phyloP scores from a whole-genome alignment of 768 basidiomycete species.

The Hygrophorus pudorinus region DNA sequence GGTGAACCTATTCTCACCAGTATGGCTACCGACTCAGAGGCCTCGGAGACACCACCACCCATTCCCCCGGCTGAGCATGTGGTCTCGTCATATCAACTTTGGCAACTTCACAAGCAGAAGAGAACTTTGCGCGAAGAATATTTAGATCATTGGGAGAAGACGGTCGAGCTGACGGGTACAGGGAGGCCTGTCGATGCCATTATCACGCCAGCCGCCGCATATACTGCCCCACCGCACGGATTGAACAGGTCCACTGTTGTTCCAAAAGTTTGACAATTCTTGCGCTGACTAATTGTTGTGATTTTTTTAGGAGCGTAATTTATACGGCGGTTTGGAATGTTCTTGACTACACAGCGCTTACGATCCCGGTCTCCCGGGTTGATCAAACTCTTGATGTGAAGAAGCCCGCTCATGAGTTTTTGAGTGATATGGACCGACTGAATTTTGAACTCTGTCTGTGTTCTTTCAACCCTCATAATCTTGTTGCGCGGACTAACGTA shows the following conservation, averaged over 20 bases:
- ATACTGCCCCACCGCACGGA: conserved; percentile 56
- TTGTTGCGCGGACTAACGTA: neutral
- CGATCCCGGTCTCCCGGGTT: conserved; percentile 57
- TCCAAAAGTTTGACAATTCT: too few species aligned
- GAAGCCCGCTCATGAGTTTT: conserved; percentile 35
- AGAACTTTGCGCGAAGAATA: conserved; percentile 45
- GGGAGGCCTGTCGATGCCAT: conserved; percentile 71
- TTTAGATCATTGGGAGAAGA: conserved; percentile 53
- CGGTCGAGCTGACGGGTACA: conserved; percentile 42
- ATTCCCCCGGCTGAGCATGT: neutral
- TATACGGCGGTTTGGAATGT: conserved; percentile 63
- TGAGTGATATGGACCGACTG: conserved; percentile 34
- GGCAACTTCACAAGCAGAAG: conserved; percentile 53
- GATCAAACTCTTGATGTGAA: conserved; percentile 43
- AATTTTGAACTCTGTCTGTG: conserved; percentile 47
- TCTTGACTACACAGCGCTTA: conserved; percentile 53
- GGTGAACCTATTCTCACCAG: conserved; percentile 49
- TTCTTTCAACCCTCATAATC: neutral
- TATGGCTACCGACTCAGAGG: conserved; percentile 28
- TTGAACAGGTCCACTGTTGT: conserved; percentile 27
- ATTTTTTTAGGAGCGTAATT: conserved; percentile 25
- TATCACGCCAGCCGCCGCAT: conserved; percentile 53
- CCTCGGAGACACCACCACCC: neutral
- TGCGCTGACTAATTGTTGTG: conserved; percentile 3
- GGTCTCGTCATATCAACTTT: conserved; percentile 28